Evolutionary conservation across 2,329 filamentous ascomycete species (phyloP).

Genomic region (Alternaria solani): DNA sequence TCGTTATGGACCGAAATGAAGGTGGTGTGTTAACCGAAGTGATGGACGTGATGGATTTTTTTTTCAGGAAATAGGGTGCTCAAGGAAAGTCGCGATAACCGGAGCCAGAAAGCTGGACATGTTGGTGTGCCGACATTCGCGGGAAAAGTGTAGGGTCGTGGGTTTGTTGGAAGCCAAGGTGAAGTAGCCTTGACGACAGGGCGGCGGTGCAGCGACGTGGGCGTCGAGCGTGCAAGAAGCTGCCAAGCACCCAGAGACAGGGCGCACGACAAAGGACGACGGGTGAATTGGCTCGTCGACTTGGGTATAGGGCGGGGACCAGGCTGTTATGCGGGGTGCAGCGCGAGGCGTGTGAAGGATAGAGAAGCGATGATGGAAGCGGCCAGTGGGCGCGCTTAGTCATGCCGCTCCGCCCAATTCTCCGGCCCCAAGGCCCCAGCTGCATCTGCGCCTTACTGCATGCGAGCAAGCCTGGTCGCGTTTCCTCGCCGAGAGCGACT

Average conservation of each 20-base stretch:
- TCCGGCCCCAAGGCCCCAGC: constrained; percentile 18
- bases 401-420: constrained; percentile 19
- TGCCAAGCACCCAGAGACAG: constrained; percentile 14
- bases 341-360: constrained; percentile 24
- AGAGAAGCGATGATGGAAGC: constrained; percentile 24
- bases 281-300: constrained; percentile 26
- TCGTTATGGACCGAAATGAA: constrained; percentile 40
- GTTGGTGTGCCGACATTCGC: constrained; percentile 58
- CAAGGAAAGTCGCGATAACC: constrained; percentile 61
- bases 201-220: constrained; percentile 16
- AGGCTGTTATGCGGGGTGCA: constrained; percentile 21
- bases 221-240: constrained; percentile 20
- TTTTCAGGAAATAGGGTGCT: constrained; percentile 58
- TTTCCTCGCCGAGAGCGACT: constrained; percentile 16
- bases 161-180: constrained; percentile 22
- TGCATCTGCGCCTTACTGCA: constrained; percentile 4
- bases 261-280: constrained; percentile 22
- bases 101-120: constrained; percentile 59
- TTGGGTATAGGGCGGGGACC: constrained; percentile 20
- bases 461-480: constrained; percentile 16
- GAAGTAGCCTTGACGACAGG: constrained; percentile 25
- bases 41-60: constrained; percentile 25
- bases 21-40: constrained; percentile 35
- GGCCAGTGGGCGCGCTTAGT: constrained; percentile 22
- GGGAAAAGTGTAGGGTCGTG: constrained; percentile 23